A percentile compares a stretch with the other conserved stretches of the same genome.
Conservation (phyloP, 176 grass and related monocot genomes). For the Triticum aestivum region DNA sequence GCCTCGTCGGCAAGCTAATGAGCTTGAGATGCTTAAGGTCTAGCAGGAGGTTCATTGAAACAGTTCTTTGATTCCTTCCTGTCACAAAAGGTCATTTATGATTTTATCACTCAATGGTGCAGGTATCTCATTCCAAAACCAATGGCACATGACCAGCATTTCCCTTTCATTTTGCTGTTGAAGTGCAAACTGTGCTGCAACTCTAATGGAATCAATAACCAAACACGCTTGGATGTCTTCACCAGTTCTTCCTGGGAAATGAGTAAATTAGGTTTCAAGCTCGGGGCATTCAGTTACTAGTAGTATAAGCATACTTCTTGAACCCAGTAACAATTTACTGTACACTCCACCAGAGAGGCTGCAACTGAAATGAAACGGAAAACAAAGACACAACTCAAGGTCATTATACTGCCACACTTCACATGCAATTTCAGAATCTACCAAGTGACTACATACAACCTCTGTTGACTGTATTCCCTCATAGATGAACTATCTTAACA, state of each 20-base stretch:
- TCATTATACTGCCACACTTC: neutral
- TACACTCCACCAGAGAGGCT: neutral
- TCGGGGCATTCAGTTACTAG: neutral
- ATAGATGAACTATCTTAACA: neutral
- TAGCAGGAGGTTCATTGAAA: conserved; percentile 43
- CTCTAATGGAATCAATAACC: neutral
- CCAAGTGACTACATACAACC: neutral
- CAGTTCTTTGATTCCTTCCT: conserved; percentile 11
- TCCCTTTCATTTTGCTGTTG: neutral
- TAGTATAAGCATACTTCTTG: neutral
- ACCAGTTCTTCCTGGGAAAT: neutral
- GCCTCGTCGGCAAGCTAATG: conserved; percentile 42
- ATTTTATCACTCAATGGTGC: conserved; percentile 1
- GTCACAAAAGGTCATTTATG: neutral
- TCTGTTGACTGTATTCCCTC: neutral
- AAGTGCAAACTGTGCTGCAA: neutral
- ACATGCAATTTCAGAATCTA: neutral
- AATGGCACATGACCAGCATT: neutral
- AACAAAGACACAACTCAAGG: neutral
- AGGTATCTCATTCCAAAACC: neutral
- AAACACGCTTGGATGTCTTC: conserved; percentile 10
- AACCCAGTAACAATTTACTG: neutral
- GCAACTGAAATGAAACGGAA: conserved; percentile 7
- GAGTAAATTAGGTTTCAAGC: neutral
- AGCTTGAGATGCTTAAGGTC: conserved; percentile 53